phyloP scores from a whole-genome alignment of 2,329 filamentous ascomycete genomes.

The Trichoderma breve region DNA sequence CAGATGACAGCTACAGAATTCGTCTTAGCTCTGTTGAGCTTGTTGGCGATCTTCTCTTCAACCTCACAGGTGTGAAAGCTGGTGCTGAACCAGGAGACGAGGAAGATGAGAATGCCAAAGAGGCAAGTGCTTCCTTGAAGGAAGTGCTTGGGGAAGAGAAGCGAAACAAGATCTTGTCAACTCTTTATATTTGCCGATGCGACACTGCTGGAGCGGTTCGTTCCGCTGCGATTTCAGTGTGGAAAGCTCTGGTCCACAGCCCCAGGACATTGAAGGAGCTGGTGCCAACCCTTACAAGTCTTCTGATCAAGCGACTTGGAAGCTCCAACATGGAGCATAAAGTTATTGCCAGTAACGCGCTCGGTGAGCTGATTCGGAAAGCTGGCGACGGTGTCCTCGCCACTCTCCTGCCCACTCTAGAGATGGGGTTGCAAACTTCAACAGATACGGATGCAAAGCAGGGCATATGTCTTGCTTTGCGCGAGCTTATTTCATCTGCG shows the following conservation, averaged over 20 bases:
- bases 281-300: constrained; percentile 88
- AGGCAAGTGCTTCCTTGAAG: constrained; percentile 88
- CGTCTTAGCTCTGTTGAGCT: constrained; percentile 97
- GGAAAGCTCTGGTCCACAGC: constrained; percentile 90
- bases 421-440: constrained; percentile 83
- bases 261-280: constrained; percentile 92
- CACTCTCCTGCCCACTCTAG: constrained; percentile 83
- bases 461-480: constrained; percentile 93
- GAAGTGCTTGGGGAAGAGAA: constrained; percentile 95
- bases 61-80: constrained; percentile 88
- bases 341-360: constrained; percentile 93
- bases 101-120: constrained; percentile 72
- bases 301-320: constrained; percentile 89
- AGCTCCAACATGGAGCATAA: constrained; percentile 99
- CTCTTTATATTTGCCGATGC: constrained; percentile 94
- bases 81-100: constrained; percentile 75
- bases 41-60: constrained; percentile 95
- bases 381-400: constrained; percentile 91
- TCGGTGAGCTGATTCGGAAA: constrained; percentile 95
- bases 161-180: constrained; percentile 95
- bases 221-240: constrained; percentile 84
- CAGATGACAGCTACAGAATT: constrained; percentile 97
- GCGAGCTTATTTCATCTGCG: constrained; percentile 88
- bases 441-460: constrained; percentile 92
- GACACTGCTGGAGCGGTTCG: constrained; percentile 93